Base-by-base conservation (phyloP, 1,284 basidiomycete species). In the Inonotus hispidus region DNA sequence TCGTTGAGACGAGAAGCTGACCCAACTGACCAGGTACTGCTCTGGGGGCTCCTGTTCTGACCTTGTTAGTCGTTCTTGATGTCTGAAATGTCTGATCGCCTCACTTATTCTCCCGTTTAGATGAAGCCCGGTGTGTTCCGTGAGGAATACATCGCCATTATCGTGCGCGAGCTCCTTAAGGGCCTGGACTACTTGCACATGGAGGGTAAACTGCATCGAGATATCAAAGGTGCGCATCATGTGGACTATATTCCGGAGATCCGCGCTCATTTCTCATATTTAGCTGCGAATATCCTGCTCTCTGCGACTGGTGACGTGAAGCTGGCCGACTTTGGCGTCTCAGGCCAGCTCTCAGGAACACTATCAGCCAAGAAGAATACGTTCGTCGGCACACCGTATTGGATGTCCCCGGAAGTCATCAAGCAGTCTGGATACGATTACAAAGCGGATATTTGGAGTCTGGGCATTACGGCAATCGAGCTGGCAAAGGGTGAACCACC, bases 391-490 rank as follows among this genome's bases (percentile, higher is more conserved):
- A 96, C 95, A 14, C 93, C 93, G 1, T 96, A 95, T 71, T 97
- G 95, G 95, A 99, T 99, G 96, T 95, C 93, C 23, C 96, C 96
- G 6, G 96, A 99, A 73, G 96, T 99, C 23, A 98, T 99, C 80
- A 98, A 98, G 75, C 96, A 99, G 76, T 96, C 93, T 64, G 97
- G 97, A 7, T 99, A 99, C 73, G 96, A 98, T 70, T 92, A 95
- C 74, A 98, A 98, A 72, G 96, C 96, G 11, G 96, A 99, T 73
- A 98, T 99, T 56, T 97, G 95, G 95, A 93, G 90, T 73, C 76
- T 96, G 66, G 93, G 93, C 4, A 99, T 99, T 71, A 98, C 96
- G 3, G 93, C 95, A 11, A 98, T 99, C 68, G 96, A 99, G 74
- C 79, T 99, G 66, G 96, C 96, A 1, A 95, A 92, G 74, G 96